A percentile compares a stretch with the other conserved stretches of the same genome.
These are phyloP conservation scores for Pascua guehoae DNA, from an alignment of 1,284 basidiomycete species.

Conservation along the genomic window DNA sequence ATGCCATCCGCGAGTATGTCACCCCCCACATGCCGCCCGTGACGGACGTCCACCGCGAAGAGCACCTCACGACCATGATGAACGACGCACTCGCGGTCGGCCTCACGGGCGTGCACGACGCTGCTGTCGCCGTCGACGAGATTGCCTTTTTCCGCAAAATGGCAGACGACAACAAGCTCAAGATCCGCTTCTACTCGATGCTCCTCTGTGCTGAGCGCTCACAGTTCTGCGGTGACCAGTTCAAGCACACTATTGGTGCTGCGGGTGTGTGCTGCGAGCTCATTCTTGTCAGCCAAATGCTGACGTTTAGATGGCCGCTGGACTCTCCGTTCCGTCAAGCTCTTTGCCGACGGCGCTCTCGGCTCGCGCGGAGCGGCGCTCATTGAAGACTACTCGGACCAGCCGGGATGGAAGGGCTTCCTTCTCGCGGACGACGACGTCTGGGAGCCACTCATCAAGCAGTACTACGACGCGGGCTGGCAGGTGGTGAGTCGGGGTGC, in stretches of 20 bases:
- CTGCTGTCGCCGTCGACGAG: slow-evolving; percentile 56
- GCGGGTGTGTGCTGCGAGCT: background rate
- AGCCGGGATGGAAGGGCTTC: slow-evolving; percentile 65
- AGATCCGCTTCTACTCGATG: slow-evolving; percentile 78
- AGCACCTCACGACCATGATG: slow-evolving; percentile 63
- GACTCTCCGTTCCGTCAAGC: slow-evolving; percentile 72
- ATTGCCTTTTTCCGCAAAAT: slow-evolving; percentile 68
- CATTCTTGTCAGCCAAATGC: background rate
- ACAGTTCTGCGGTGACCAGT: slow-evolving; percentile 62
- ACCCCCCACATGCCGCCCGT: slow-evolving; percentile 57
- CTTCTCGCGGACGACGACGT: slow-evolving; percentile 59
- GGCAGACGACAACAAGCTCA: slow-evolving; percentile 59
- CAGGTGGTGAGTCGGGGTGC: slow-evolving; percentile 6
- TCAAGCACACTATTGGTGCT: slow-evolving; percentile 55
- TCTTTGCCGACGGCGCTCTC: slow-evolving; percentile 75
- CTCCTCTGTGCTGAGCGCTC: slow-evolving; percentile 54
- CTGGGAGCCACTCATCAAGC: slow-evolving; percentile 58
- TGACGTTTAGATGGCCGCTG: slow-evolving; percentile 56
- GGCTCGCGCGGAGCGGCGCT: slow-evolving; percentile 89
- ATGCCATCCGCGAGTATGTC: slow-evolving; percentile 41
- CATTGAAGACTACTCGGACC: slow-evolving; percentile 77
- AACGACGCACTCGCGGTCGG: slow-evolving; percentile 68
- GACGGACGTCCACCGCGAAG: slow-evolving; percentile 58
- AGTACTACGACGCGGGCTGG: slow-evolving; percentile 57
- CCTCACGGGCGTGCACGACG: slow-evolving; percentile 80